These are phyloP conservation scores for Haematococcus sp. DNA, from an alignment of 139 green algal species.

Conservation along the genomic window DNA sequence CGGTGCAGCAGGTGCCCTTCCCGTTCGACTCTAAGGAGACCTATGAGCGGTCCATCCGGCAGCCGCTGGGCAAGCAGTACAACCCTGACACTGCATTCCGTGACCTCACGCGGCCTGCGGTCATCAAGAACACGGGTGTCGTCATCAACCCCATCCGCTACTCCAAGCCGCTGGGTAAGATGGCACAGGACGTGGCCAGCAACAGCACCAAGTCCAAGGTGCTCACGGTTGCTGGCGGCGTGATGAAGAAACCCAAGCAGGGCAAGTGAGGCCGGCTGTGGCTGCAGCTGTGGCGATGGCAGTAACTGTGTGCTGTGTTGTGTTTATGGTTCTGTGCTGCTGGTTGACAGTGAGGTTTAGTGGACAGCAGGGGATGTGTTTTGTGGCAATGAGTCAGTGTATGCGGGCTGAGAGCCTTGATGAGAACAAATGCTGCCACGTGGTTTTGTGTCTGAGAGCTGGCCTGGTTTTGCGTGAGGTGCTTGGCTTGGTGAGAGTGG, in stretches of 20 bases:
- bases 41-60: constrained; percentile 45
- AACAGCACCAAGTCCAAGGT: constrained; percentile 24
- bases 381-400: too few species aligned
- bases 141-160: constrained; percentile 68
- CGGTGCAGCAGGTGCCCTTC: constrained; percentile 59
- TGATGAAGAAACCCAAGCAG: constrained; percentile 19
- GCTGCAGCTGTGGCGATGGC: too few species aligned
- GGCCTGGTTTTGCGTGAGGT: too few species aligned
- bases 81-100: constrained; percentile 81
- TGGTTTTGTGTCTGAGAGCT: too few species aligned
- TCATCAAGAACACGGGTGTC: constrained; percentile 70
- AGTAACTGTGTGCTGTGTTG: too few species aligned
- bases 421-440: too few species aligned
- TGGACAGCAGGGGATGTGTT: too few species aligned
- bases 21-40: constrained; percentile 47
- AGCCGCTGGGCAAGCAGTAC: constrained; percentile 85
- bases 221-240: constrained; percentile 40
- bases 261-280: too few species aligned
- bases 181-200: not conserved
- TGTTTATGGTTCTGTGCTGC: too few species aligned
- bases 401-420: too few species aligned
- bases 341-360: too few species aligned
- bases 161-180: constrained; percentile 27
- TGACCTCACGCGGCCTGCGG: constrained; percentile 76
- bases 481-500: too few species aligned